A percentile compares a stretch with the other conserved stretches of the same genome.
phyloP scores from a whole-genome alignment of 306 rosid genomes.

The Castanea crenata region DNA sequence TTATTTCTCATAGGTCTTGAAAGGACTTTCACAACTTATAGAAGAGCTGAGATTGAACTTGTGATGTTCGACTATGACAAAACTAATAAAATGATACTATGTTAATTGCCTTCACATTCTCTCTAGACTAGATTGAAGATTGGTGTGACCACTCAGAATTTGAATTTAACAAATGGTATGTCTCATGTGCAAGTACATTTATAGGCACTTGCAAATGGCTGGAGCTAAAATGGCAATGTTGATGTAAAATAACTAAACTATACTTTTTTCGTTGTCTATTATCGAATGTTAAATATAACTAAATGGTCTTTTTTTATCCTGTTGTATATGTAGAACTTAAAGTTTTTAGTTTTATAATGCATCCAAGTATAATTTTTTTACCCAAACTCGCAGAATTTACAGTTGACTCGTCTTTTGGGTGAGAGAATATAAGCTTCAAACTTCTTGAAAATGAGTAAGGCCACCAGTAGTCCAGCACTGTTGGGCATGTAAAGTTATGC shows the following conservation, averaged over 20 bases:
- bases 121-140: neutral
- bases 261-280: neutral
- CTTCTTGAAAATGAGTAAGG: neutral
- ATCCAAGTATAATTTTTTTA: neutral
- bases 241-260: neutral
- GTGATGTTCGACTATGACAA: neutral
- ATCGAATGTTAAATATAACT: neutral
- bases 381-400: neutral
- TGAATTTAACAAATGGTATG: neutral
- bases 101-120: neutral
- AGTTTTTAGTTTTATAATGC: neutral
- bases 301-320: neutral
- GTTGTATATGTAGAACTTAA: neutral
- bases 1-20: slow-evolving; percentile 52
- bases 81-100: neutral
- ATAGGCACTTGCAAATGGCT: neutral
- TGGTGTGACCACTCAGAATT: neutral
- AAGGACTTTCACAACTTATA: slow-evolving; percentile 36
- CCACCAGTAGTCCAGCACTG: too few relatives aligned
- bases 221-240: neutral
- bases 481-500: neutral
- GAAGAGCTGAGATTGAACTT: slow-evolving; percentile 27
- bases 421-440: neutral
- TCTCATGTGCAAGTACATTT: neutral
- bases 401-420: neutral